A percentile compares a stretch with the other conserved stretches of the same genome.
Evolutionary conservation across 495 filamentous ascomycete species (phyloP).

Genomic region (Talaromyces liani): DNA sequence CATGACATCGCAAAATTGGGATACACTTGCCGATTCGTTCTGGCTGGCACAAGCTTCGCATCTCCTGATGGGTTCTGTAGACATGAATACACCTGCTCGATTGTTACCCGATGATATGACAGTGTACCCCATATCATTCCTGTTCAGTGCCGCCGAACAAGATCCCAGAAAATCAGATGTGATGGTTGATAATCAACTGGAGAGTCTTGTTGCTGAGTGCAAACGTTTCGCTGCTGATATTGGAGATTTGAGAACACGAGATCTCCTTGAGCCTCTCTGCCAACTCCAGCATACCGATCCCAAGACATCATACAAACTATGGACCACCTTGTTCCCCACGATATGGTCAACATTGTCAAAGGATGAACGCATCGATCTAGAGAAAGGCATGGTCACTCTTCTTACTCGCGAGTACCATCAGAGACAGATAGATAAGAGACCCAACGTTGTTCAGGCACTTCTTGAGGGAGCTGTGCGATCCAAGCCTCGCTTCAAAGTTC

Average conservation of each 20-base stretch:
- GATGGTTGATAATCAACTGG: constrained; percentile 75
- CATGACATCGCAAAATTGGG: constrained; percentile 92
- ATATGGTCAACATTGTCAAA: constrained; percentile 83
- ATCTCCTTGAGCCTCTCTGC: constrained; percentile 83
- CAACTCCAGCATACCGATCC: constrained; percentile 89
- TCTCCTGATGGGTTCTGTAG: constrained; percentile 80
- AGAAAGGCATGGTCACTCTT: constrained; percentile 77
- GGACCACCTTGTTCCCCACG: constrained; percentile 84
- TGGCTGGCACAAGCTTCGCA: constrained; percentile 95
- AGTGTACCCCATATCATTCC: constrained; percentile 57
- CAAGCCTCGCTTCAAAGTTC: constrained; percentile 80
- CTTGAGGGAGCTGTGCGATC: constrained; percentile 76
- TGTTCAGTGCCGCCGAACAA: constrained; percentile 55
- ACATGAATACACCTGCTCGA: constrained; percentile 68
- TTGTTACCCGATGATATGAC: constrained; percentile 80
- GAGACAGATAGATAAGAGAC: constrained; percentile 85
- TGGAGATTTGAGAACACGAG: constrained; percentile 73
- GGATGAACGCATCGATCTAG: constrained; percentile 85
- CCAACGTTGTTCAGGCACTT: constrained; percentile 88
- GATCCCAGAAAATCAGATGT: constrained; percentile 64
- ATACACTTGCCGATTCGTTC: constrained; percentile 85
- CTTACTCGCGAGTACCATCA: constrained; percentile 93
- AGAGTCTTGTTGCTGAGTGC: constrained; percentile 69
- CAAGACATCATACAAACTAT: constrained; percentile 73
- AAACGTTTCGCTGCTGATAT: constrained; percentile 75